These are phyloP conservation scores for Hevea brasiliensis DNA, from an alignment of 345 rosid genomes.

Conservation along the genomic window DNA sequence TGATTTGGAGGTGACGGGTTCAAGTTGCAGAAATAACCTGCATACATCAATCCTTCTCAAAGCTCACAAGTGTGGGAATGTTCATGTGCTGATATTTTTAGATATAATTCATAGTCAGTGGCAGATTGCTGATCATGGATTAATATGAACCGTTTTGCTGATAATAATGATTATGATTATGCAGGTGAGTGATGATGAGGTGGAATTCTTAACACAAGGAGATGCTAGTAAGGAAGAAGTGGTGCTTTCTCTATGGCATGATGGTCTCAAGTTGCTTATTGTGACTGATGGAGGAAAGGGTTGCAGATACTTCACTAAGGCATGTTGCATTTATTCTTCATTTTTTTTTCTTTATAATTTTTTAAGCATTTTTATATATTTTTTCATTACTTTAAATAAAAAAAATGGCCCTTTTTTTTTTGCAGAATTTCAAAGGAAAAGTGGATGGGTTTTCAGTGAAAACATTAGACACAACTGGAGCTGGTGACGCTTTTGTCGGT, in stretches of 20 bases:
- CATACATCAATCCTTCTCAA: too few relatives aligned
- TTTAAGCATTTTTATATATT: too few relatives aligned
- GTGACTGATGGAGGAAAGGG: slow-evolving; percentile 73
- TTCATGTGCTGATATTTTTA: too few relatives aligned
- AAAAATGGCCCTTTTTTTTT: too few relatives aligned
- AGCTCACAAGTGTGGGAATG: too few relatives aligned
- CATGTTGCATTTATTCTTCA: not conserved
- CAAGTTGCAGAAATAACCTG: too few relatives aligned
- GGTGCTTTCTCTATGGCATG: slow-evolving; percentile 52
- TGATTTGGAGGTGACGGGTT: too few relatives aligned
- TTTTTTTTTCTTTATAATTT: not conserved
- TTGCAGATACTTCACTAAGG: slow-evolving; percentile 63
- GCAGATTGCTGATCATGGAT: too few relatives aligned
- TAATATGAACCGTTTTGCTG: too few relatives aligned
- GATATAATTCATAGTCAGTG: too few relatives aligned
- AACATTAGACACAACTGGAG: slow-evolving; percentile 65
- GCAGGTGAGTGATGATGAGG: slow-evolving; percentile 65
- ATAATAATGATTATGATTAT: too few relatives aligned
- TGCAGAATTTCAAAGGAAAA: slow-evolving; percentile 50
- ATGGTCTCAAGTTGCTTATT: slow-evolving; percentile 54
- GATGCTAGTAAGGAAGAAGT: slow-evolving; percentile 58
- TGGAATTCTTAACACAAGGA: slow-evolving; percentile 47
- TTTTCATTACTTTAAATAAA: too few relatives aligned
- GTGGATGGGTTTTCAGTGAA: slow-evolving; percentile 51
- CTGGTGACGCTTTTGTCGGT: slow-evolving; percentile 73